These are phyloP conservation scores for Puccinia horiana DNA, from an alignment of 1,284 basidiomycete genomes.

Conservation along the genomic window DNA sequence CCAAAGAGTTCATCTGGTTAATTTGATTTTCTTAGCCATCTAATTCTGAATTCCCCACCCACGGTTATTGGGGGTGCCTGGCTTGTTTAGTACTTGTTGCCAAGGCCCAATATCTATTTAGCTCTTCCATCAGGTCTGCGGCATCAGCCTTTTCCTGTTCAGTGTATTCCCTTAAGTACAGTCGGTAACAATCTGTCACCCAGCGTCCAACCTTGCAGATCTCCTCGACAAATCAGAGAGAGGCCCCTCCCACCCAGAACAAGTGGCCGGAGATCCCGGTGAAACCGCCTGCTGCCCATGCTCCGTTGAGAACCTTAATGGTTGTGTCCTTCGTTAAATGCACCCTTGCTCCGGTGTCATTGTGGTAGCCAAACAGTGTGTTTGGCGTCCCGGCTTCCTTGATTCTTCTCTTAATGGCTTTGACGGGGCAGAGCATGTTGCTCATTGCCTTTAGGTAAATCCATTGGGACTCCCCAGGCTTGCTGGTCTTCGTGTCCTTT, in stretches of 20 bases:
- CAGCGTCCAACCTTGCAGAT: background rate
- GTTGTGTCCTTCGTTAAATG: background rate
- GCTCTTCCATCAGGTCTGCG: no score
- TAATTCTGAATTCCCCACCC: no score
- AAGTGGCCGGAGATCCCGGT: background rate
- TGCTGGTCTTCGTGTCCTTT: background rate
- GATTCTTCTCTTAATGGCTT: background rate
- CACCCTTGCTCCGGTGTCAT: background rate
- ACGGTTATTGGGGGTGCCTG: no score
- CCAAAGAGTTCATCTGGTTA: no score
- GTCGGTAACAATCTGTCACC: background rate
- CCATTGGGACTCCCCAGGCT: background rate
- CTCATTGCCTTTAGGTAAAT: background rate
- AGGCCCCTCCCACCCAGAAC: background rate
- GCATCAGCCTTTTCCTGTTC: no score
- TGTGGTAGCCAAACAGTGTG: background rate
- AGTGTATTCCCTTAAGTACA: no score
- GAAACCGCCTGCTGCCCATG: background rate
- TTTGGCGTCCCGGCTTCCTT: background rate
- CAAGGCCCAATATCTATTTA: no score
- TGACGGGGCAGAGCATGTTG: background rate
- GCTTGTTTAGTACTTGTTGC: no score
- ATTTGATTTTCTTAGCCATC: no score
- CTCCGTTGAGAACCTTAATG: background rate
- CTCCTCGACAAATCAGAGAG: background rate